Conservation (phyloP, 495 filamentous ascomycete genomes). For the Penicillium flavigenum region DNA sequence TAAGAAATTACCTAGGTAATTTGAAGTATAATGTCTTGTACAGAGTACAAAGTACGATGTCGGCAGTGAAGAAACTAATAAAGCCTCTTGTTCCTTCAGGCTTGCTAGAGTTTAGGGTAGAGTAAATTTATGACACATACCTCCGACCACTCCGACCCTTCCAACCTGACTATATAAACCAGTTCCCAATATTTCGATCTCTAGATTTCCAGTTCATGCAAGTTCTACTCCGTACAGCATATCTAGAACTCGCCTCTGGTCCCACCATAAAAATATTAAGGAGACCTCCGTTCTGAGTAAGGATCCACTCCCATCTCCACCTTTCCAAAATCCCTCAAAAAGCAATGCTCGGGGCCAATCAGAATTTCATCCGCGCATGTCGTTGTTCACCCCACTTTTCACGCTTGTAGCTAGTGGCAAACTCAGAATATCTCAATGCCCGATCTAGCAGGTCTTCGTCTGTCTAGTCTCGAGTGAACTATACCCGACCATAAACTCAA, state of each 20-base stretch:
- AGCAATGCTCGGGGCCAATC: not conserved
- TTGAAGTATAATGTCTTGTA: not conserved
- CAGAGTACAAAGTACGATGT: too few species aligned
- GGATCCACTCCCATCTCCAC: conserved; percentile 18
- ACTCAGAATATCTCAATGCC: conserved; percentile 14
- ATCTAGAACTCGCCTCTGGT: not conserved
- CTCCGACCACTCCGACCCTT: too few species aligned
- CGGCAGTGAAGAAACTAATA: not conserved
- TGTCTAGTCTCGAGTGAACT: not conserved
- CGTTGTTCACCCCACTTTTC: not conserved
- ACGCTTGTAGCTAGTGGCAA: conserved; percentile 7
- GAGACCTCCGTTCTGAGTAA: conserved; percentile 21
- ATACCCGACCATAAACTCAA: too few species aligned
- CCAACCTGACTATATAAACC: too few species aligned
- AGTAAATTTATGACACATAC: not conserved
- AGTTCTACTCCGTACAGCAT: not conserved
- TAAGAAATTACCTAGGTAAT: not conserved
- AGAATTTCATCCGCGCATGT: not conserved
- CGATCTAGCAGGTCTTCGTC: not conserved
- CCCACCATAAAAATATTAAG: conserved; percentile 4
- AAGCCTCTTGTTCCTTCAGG: not conserved
- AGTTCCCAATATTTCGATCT: too few species aligned
- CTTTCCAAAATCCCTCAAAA: conserved; percentile 27
- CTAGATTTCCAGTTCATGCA: conserved; percentile 4
- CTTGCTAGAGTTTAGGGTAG: not conserved